A percentile compares a stretch with the other conserved stretches of the same genome.
Evolutionary conservation across 257 asterid species (phyloP).

Genomic region (Nicotiana obtusifolia): DNA sequence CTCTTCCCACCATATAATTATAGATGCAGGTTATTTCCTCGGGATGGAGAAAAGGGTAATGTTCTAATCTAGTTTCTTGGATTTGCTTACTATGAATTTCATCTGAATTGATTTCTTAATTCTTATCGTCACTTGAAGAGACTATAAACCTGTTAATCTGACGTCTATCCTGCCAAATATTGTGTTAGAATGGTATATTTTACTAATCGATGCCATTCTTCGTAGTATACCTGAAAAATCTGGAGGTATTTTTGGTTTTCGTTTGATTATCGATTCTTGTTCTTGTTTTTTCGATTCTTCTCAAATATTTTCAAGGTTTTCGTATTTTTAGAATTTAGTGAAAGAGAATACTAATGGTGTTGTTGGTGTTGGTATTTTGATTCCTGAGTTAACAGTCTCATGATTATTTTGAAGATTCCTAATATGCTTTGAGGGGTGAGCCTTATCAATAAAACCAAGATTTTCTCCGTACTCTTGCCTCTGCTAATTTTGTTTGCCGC

Average conservation of each 20-base stretch:
- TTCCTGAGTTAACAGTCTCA: slow-evolving; percentile 2
- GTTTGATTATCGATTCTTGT: background rate
- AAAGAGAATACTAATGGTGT: background rate
- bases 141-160: background rate
- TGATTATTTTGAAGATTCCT: slow-evolving; percentile 8
- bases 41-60: background rate
- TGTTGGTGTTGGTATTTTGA: background rate
- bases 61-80: slow-evolving; percentile 1
- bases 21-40: background rate
- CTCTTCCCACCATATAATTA: background rate
- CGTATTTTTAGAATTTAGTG: background rate
- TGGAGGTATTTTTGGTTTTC: background rate
- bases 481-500: background rate
- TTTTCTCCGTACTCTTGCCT: background rate
- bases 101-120: background rate
- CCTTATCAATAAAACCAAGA: background rate
- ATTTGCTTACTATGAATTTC: background rate
- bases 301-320: background rate
- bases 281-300: background rate
- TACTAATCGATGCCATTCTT: background rate
- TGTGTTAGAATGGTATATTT: background rate
- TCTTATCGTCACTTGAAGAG: background rate
- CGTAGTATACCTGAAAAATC: background rate
- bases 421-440: slow-evolving; percentile 17
- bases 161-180: background rate